A percentile compares a stretch with the other conserved stretches of the same genome.
Evolutionary conservation across 208 protist genomes (phyloP).

Genomic region (Trypanosoma scelopori): DNA sequence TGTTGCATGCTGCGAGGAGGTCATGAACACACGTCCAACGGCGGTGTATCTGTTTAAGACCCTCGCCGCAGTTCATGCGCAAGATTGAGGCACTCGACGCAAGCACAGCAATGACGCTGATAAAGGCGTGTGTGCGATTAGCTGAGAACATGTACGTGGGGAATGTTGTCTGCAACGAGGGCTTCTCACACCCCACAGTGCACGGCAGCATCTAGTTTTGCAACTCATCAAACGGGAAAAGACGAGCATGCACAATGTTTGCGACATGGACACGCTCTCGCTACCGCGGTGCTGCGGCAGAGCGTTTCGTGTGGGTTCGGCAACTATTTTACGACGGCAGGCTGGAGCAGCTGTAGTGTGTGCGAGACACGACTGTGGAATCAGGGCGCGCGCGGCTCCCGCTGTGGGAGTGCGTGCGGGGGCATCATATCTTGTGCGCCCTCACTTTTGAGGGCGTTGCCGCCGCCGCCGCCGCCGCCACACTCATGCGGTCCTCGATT

Average conservation of each 20-base stretch:
- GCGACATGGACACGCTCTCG: conserved; percentile 95
- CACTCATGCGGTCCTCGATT: conserved; percentile 53
- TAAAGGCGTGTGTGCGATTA: conserved; percentile 57
- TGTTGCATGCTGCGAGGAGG: conserved; percentile 74
- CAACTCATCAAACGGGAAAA: conserved; percentile 28
- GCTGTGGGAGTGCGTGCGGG: conserved; percentile 94
- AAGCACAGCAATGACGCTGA: conserved; percentile 30
- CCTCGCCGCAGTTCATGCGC: conserved; percentile 55
- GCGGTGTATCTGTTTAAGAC: conserved; percentile 96
- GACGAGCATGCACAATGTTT: conserved; percentile 91
- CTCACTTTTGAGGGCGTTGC: conserved; percentile 92
- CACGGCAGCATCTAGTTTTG: conserved; percentile 25
- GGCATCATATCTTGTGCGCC: conserved; percentile 88
- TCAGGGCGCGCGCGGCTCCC: conserved; percentile 91
- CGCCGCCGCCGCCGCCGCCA: conserved; percentile 76
- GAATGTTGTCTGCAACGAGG: conserved; percentile 91
- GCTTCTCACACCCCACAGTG: conserved; percentile 53
- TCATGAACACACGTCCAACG: conserved; percentile 93
- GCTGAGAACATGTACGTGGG: conserved; percentile 87
- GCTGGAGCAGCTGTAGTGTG: conserved; percentile 89
- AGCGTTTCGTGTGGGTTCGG: conserved; percentile 92
- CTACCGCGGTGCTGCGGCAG: conserved; percentile 92
- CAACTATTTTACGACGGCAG: conserved; percentile 75
- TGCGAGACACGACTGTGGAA: conserved; percentile 96
- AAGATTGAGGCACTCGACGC: conserved; percentile 35